phyloP scores from a whole-genome alignment of 768 basidiomycete genomes.

The Russula brevipes region DNA sequence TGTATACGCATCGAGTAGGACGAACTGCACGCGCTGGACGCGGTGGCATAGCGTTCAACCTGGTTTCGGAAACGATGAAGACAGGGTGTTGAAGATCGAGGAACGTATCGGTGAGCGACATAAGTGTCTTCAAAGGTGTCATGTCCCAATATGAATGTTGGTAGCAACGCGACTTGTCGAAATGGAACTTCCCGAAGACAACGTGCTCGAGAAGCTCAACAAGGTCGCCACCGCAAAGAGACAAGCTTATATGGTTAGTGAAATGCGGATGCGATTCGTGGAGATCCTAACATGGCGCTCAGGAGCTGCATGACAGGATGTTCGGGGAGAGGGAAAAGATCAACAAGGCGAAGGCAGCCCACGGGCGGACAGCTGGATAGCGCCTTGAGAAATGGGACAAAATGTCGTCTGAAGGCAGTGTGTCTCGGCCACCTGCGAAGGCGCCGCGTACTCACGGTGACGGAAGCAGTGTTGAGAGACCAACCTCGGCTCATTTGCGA shows the following conservation, averaged over 20 bases:
- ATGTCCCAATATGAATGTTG: too few species aligned
- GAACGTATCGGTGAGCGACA: too few species aligned
- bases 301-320: conserved; percentile 85
- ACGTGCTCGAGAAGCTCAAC: conserved; percentile 82
- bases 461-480: not conserved
- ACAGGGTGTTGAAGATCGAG: too few species aligned
- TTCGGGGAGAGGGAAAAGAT: conserved; percentile 89
- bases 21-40: conserved; percentile 3
- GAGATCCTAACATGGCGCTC: conserved; percentile 17
- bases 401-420: too few species aligned
- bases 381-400: not conserved
- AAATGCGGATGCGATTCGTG: not conserved
- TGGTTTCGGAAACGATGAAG: too few species aligned
- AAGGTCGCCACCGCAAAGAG: conserved; percentile 89
- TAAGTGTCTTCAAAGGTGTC: too few species aligned
- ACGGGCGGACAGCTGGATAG: conserved; percentile 1
- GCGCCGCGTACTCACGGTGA: too few species aligned
- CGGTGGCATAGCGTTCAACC: too few species aligned
- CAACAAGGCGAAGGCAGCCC: conserved; percentile 54
- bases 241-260: conserved; percentile 86
- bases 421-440: too few species aligned
- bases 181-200: conserved; percentile 29
- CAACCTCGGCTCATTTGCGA: too few species aligned
- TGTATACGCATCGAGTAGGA: conserved; percentile 95
- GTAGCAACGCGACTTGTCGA: too few species aligned